phyloP scores from a whole-genome alignment of 352 stramenopile genomes.

The Pythium plurisporium region DNA sequence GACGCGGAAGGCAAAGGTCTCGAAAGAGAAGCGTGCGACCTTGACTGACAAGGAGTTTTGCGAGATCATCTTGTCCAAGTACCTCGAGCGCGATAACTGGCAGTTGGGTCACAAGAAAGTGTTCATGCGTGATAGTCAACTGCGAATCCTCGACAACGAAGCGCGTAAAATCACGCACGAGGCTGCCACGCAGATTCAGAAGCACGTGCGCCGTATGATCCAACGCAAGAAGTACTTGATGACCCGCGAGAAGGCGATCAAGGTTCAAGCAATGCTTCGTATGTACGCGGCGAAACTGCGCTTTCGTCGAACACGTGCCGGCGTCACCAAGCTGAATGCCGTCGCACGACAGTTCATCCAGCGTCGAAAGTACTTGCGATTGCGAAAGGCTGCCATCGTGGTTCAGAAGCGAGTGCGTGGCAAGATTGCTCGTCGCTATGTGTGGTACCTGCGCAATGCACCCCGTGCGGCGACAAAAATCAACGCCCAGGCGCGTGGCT shows the following conservation, averaged over 20 bases:
- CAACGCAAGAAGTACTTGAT: slow-evolving; percentile 66
- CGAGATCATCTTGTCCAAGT: slow-evolving; percentile 74
- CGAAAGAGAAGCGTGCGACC: slow-evolving; percentile 39
- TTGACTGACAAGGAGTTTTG: slow-evolving; percentile 80
- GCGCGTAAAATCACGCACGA: slow-evolving; percentile 83
- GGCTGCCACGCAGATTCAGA: slow-evolving; percentile 72
- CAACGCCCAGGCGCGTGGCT: slow-evolving; percentile 63
- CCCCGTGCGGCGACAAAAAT: slow-evolving; percentile 78
- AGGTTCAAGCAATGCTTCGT: slow-evolving; percentile 59
- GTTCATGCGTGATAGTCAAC: slow-evolving; percentile 80
- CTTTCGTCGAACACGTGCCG: slow-evolving; percentile 47
- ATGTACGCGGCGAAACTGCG: slow-evolving; percentile 60
- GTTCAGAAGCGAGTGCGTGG: slow-evolving; percentile 71
- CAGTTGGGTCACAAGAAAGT: slow-evolving; percentile 88
- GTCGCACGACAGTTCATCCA: slow-evolving; percentile 69
- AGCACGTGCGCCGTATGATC: slow-evolving; percentile 58
- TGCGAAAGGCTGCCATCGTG: slow-evolving; percentile 63
- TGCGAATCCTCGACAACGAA: slow-evolving; percentile 81
- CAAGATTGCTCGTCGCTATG: slow-evolving; percentile 63
- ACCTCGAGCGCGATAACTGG: slow-evolving; percentile 80
- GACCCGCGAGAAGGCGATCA: slow-evolving; percentile 54
- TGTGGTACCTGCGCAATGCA: slow-evolving; percentile 67
- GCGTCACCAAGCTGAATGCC: slow-evolving; percentile 68
- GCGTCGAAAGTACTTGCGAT: slow-evolving; percentile 56
- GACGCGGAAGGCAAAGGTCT: slow-evolving; percentile 54